Percentiles rank a stretch among this genome's conserved stretches.
phyloP scores from a whole-genome alignment of 164 flowering plant species.

The Pachysandra terminalis region DNA sequence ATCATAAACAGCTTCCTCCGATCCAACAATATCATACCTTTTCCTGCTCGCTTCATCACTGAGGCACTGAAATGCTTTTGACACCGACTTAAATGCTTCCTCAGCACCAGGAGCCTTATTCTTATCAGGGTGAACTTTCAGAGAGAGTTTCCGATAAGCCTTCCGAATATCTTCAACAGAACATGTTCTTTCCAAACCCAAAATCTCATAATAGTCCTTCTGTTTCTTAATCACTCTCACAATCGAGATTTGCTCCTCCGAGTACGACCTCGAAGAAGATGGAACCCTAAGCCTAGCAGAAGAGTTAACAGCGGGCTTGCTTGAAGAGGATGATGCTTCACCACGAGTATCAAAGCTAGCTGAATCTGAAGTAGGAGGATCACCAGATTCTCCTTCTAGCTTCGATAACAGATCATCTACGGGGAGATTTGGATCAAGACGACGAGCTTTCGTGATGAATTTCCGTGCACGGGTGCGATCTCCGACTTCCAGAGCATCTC shows the following conservation, averaged over 20 bases:
- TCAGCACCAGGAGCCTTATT: slow-evolving; percentile 92
- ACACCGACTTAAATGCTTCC: slow-evolving; percentile 88
- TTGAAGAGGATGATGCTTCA: neutral
- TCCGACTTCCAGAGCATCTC: slow-evolving; percentile 53
- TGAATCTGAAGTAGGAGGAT: slow-evolving; percentile 1
- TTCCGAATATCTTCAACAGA: slow-evolving; percentile 79
- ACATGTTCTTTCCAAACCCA: slow-evolving; percentile 70
- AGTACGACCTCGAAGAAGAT: slow-evolving; percentile 35
- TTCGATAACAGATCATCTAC: slow-evolving; percentile 56
- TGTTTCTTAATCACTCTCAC: slow-evolving; percentile 71
- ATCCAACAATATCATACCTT: slow-evolving; percentile 62
- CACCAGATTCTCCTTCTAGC: slow-evolving; percentile 22
- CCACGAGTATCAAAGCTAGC: neutral
- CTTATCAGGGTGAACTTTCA: slow-evolving; percentile 95
- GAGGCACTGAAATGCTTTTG: slow-evolving; percentile 90
- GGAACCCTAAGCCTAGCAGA: slow-evolving; percentile 29
- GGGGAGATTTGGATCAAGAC: slow-evolving; percentile 68
- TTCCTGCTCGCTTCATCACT: slow-evolving; percentile 65
- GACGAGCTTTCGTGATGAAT: slow-evolving; percentile 69
- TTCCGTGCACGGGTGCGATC: slow-evolving; percentile 68
- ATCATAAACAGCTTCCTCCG: slow-evolving; percentile 59
- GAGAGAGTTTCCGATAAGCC: slow-evolving; percentile 73
- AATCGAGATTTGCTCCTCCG: slow-evolving; percentile 68
- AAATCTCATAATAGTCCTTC: slow-evolving; percentile 78
- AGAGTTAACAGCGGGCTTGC: slow-evolving; percentile 3